Evolutionary conservation across 192 early-diverging fungal species (phyloP).

Genomic region (Linnemannia zychae): DNA sequence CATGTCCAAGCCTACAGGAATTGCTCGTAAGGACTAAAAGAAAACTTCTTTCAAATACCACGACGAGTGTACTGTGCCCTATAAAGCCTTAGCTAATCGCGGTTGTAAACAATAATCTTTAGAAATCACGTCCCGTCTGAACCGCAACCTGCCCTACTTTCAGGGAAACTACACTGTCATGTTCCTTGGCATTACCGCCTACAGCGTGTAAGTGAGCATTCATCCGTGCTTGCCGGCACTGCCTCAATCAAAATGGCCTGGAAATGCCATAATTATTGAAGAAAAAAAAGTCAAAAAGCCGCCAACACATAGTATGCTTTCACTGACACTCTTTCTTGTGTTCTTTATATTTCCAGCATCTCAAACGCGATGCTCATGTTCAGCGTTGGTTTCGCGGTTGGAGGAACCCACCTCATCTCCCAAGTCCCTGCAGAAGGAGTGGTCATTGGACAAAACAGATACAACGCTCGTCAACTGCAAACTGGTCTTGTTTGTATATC

Average conservation of each 20-base stretch:
- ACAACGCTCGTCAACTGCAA: constrained; percentile 60
- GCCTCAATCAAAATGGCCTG: neutral
- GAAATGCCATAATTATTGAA: neutral
- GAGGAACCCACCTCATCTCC: constrained; percentile 64
- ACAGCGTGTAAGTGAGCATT: constrained; percentile 61
- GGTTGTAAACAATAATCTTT: neutral
- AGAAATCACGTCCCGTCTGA: constrained; percentile 50
- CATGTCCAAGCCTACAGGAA: constrained; percentile 59
- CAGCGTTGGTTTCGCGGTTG: constrained; percentile 59
- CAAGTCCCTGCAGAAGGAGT: constrained; percentile 57
- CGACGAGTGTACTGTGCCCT: neutral
- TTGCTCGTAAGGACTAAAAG: constrained; percentile 44
- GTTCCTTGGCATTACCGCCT: constrained; percentile 66
- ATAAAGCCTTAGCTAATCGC: neutral
- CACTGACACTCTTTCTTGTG: neutral
- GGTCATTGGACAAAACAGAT: constrained; percentile 36
- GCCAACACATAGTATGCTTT: neutral
- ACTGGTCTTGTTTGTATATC: constrained; percentile 54
- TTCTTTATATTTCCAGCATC: constrained; percentile 49
- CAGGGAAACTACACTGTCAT: constrained; percentile 72
- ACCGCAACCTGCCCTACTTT: constrained; percentile 69
- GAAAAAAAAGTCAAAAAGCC: no score
- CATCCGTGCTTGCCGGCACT: neutral
- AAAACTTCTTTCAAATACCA: neutral
- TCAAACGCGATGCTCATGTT: constrained; percentile 64